Conservation (phyloP, 2,329 filamentous ascomycete species). For the Colletotrichum plurivorum region DNA sequence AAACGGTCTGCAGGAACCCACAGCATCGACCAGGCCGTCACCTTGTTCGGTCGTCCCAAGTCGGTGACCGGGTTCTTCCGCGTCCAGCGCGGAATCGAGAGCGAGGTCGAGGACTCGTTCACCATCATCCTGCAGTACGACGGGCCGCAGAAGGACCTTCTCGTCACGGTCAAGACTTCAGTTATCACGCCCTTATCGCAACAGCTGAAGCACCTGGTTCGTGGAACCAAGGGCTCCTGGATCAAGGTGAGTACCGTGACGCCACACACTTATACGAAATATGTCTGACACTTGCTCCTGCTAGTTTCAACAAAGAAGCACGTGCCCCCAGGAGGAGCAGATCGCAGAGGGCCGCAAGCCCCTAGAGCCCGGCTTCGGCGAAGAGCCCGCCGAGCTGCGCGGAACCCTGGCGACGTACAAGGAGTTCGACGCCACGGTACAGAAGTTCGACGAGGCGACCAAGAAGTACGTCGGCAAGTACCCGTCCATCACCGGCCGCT, state of each 20-base stretch:
- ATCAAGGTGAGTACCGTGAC: constrained; percentile 51
- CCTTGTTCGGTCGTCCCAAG: constrained; percentile 69
- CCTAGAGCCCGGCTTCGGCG: constrained; percentile 49
- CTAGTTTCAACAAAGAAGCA: constrained; percentile 43
- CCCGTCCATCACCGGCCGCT: constrained; percentile 55
- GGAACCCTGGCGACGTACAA: constrained; percentile 53
- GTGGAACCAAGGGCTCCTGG: constrained; percentile 70
- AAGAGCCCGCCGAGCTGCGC: constrained; percentile 49
- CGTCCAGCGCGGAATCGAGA: constrained; percentile 63
- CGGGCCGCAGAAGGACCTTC: constrained; percentile 56
- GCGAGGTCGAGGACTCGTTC: constrained; percentile 60
- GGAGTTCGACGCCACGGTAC: constrained; percentile 50
- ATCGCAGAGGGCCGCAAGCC: constrained; percentile 46
- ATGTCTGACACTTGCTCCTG: constrained; percentile 6
- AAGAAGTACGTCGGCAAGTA: constrained; percentile 54
- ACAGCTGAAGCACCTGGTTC: constrained; percentile 74
- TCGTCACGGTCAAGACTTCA: constrained; percentile 72
- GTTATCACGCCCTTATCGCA: constrained; percentile 71
- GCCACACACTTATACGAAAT: accelerated
- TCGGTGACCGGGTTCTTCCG: constrained; percentile 70
- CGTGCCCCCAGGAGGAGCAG: constrained; percentile 54
- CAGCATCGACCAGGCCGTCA: constrained; percentile 72
- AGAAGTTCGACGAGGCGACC: constrained; percentile 48
- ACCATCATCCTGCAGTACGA: constrained; percentile 74
- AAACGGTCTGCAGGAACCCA: constrained; percentile 69